Percentiles rank a stretch among this genome's conserved stretches.
Evolutionary conservation across 2,329 filamentous ascomycete genomes (phyloP).

Genomic region (Massarina eburnea): DNA sequence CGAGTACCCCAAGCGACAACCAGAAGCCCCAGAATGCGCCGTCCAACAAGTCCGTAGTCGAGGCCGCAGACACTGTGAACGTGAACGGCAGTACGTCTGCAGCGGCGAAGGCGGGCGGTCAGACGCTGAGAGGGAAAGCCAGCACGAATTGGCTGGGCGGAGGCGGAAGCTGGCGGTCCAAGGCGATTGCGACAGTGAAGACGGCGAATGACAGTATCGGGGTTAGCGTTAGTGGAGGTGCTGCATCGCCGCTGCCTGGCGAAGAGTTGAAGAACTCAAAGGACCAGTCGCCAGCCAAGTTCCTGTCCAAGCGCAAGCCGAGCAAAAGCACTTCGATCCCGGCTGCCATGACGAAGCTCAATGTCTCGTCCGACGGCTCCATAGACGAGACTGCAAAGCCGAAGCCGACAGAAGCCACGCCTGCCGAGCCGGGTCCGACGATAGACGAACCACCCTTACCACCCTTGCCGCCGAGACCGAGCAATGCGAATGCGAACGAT

Average conservation of each 20-base stretch:
- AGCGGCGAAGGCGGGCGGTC: constrained; percentile 14
- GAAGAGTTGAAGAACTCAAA: constrained; percentile 31
- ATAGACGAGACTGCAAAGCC: constrained; percentile 30
- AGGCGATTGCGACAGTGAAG: constrained; percentile 51
- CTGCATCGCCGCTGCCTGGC: constrained; percentile 43
- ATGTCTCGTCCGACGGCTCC: constrained; percentile 44
- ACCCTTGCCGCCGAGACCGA: constrained; percentile 40
- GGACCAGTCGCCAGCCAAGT: constrained; percentile 35
- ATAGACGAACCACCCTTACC: constrained; percentile 46
- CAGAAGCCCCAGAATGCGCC: constrained; percentile 16
- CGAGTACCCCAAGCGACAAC: constrained; percentile 17
- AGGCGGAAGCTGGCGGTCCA: constrained; percentile 48
- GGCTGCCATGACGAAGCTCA: constrained; percentile 50
- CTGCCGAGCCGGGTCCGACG: constrained; percentile 12
- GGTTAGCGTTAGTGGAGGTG: constrained; percentile 44
- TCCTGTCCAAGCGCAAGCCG: constrained; percentile 47
- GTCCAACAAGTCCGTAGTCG: constrained; percentile 14
- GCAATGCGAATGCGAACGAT: constrained; percentile 12
- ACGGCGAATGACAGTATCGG: constrained; percentile 51
- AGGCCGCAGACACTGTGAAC: constrained; percentile 11
- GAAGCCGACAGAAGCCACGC: constrained; percentile 17
- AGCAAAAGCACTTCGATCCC: constrained; percentile 49
- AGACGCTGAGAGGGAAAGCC: constrained; percentile 22
- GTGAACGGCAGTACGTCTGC: constrained; percentile 16
- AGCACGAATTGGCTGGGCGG: constrained; percentile 48